Percentiles rank a stretch among this genome's conserved stretches.
Conservation (phyloP, 2,329 filamentous ascomycete species). For the Chrysosporium keratinophilum region DNA sequence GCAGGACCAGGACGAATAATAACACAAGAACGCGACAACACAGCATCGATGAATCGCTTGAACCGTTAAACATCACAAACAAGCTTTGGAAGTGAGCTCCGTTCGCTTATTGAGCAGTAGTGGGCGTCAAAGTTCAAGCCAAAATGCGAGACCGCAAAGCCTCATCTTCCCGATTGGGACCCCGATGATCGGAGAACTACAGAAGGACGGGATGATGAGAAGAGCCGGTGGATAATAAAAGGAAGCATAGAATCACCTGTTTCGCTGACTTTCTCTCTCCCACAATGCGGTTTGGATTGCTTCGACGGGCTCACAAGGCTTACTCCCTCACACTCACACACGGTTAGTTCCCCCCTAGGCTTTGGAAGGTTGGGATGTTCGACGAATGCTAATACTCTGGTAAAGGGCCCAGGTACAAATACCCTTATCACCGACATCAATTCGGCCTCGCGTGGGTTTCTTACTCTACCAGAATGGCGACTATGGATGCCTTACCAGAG, state of each 20-base stretch:
- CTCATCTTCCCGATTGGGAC: background rate
- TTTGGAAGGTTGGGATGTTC: background rate
- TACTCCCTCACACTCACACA: background rate
- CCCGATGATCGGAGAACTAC: background rate
- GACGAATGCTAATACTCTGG: background rate
- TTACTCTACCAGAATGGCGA: constrained; percentile 19
- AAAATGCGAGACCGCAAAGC: background rate
- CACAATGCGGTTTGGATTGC: constrained; percentile 1
- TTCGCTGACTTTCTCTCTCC: background rate
- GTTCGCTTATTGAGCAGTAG: too few species aligned
- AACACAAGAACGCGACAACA: too few species aligned
- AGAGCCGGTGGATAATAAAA: background rate
- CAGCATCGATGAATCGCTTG: too few species aligned
- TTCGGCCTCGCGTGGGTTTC: background rate
- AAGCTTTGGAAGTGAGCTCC: too few species aligned
- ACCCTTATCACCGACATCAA: background rate
- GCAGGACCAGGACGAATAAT: too few species aligned
- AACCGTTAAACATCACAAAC: too few species aligned
- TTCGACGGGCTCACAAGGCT: background rate
- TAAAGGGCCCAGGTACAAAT: background rate
- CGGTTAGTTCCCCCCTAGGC: background rate
- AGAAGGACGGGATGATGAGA: background rate
- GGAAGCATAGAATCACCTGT: background rate
- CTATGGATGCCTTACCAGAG: constrained; percentile 37
- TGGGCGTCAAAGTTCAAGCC: too few species aligned